Conservation (phyloP, 2,329 filamentous ascomycete genomes). For the Zasmidium cellare region DNA sequence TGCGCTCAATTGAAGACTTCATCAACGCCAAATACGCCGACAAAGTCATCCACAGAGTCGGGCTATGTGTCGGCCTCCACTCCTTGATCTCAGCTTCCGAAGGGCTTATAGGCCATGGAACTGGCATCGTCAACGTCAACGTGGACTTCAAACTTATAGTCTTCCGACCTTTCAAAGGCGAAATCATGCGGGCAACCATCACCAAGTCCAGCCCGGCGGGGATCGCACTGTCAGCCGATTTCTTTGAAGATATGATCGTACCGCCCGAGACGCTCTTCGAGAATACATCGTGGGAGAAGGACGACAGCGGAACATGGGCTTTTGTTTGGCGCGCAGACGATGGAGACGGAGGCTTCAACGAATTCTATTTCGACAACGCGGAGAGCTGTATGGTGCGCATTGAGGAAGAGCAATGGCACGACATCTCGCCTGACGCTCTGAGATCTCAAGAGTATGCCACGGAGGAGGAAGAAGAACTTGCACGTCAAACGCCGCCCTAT, state of each 20-base stretch:
- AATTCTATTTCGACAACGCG: conserved; percentile 84
- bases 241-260: conserved; percentile 91
- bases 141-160: conserved; percentile 93
- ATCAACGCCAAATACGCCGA: conserved; percentile 98
- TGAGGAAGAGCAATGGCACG: conserved; percentile 85
- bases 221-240: conserved; percentile 69
- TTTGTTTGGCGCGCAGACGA: conserved; percentile 79
- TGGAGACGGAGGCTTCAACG: conserved; percentile 49
- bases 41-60: conserved; percentile 91
- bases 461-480: conserved; percentile 61
- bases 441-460: conserved; percentile 30
- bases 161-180: conserved; percentile 93
- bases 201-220: conserved; percentile 72
- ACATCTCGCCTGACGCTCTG: conserved; percentile 80
- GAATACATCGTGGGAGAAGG: conserved; percentile 48
- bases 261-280: conserved; percentile 71
- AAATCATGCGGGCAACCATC: conserved; percentile 85
- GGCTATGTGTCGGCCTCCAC: conserved; percentile 90
- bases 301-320: conserved; percentile 51
- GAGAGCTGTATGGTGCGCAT: conserved; percentile 87
- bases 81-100: conserved; percentile 88
- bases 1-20: conserved; percentile 87
- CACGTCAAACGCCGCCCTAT: conserved; percentile 69
- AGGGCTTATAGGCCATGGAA: conserved; percentile 89
- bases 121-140: conserved; percentile 90